phyloP scores from a whole-genome alignment of 768 basidiomycete genomes.

The Mycena albidolilacea region DNA sequence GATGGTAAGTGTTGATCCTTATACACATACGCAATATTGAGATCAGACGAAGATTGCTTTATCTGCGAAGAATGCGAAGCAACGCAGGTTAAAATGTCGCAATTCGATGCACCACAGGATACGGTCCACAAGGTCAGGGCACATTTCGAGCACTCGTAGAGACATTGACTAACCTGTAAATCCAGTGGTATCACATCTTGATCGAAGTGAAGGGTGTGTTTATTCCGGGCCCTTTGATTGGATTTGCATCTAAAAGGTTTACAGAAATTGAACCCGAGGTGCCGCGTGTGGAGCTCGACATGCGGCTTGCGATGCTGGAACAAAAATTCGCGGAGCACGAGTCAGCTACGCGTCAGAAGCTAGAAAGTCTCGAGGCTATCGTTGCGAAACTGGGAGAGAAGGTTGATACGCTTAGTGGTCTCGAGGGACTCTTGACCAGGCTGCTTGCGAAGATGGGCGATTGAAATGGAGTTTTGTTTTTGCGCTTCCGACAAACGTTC shows the following conservation, averaged over 20 bases:
- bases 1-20: conserved; percentile 7
- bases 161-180: background rate
- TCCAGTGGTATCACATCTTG: conserved; percentile 10
- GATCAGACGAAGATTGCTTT: background rate
- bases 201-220: conserved; percentile 3
- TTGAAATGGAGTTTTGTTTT: too few species aligned
- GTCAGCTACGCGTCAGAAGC: background rate
- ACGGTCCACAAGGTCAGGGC: background rate
- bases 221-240: background rate
- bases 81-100: background rate
- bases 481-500: too few species aligned
- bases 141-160: too few species aligned
- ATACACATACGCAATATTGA: background rate
- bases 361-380: background rate
- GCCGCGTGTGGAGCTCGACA: background rate
- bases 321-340: background rate
- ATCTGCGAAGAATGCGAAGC: background rate
- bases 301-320: background rate
- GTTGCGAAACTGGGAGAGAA: background rate
- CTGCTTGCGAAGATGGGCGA: too few species aligned
- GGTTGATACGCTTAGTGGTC: background rate
- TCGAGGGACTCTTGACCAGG: background rate
- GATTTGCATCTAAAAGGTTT: background rate
- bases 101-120: too few species aligned
- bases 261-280: background rate